These are phyloP conservation scores for Neurospora sp. DNA, from an alignment of 495 filamentous ascomycete species.

Conservation along the genomic window DNA sequence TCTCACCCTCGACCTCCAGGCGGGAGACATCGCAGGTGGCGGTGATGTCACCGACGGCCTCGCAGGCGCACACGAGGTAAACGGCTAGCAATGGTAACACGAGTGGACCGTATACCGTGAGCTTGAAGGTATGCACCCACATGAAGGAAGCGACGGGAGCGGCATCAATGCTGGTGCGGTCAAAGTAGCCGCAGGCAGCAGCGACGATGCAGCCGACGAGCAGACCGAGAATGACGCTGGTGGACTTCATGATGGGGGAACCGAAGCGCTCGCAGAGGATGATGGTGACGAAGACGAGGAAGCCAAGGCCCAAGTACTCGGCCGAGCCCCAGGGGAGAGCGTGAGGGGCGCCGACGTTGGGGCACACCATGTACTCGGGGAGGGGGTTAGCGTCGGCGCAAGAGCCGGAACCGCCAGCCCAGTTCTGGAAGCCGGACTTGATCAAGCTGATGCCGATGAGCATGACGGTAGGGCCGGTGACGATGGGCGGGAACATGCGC, in stretches of 20 bases:
- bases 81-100: conserved; percentile 78
- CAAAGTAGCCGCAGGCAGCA: conserved; percentile 76
- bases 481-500: conserved; percentile 77
- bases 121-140: conserved; percentile 82
- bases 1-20: conserved; percentile 66
- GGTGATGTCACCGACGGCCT: conserved; percentile 76
- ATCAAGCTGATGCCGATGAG: conserved; percentile 61
- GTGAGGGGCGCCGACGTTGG: conserved; percentile 61
- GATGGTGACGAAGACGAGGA: conserved; percentile 84
- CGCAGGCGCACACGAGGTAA: conserved; percentile 81
- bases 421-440: conserved; percentile 66
- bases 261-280: conserved; percentile 81
- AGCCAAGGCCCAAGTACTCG: conserved; percentile 82
- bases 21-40: conserved; percentile 74
- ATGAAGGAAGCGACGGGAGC: conserved; percentile 74
- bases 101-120: conserved; percentile 72
- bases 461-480: conserved; percentile 77
- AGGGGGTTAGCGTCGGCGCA: conserved; percentile 48
- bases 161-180: conserved; percentile 53
- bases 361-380: conserved; percentile 56
- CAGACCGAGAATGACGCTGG: conserved; percentile 70
- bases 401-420: conserved; percentile 66
- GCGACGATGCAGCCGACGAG: conserved; percentile 84
- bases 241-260: conserved; percentile 55
- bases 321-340: conserved; percentile 80